Base-by-base conservation (phyloP, 805 yeast genomes). In the Barnettozyma vustinii region DNA sequence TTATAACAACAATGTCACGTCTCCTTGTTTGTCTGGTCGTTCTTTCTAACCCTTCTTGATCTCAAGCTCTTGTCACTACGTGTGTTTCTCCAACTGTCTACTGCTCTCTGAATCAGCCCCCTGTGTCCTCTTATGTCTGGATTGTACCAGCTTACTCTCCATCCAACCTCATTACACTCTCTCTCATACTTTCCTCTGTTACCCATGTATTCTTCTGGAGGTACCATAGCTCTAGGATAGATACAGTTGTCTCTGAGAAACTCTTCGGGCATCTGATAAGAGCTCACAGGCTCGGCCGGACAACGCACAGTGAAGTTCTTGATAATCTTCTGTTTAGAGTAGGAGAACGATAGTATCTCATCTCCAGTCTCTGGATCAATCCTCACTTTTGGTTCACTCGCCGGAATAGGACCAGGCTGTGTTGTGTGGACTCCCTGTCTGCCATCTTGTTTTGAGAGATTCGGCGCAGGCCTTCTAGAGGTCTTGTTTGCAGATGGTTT, bases 51-150 rank as follows among this genome's bases (percentile, higher is more conserved):
- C 37, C 79, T 63, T 41, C 80, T 68, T 1, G 60, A 56, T 44
- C 77, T 62, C 42, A 67, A 59, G 4, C 64, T 60, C 16, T 67
- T 66, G 46, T 75, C 75, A 9, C 63, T 57, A 52, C 75, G 65
- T 5, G 77, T 69, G 57, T 76, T 76, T 53, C 80, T 65, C 77
- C 77, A 76, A 7, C 72, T 64, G 51, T 75, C 80, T 15, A 76
- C 80, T 1, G 80, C 80, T 27, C 80, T 64, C 54, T 76, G 80
- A 15, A 74, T 67, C 15, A 76, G 58, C 1, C 80, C 80, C 25
- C 77, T 64, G 27, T 71, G 70, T 42, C 61, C 61, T 23, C 72
- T 65, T 15, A 76, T 61, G 20, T 64, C 64, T 0, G 76, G 73
- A 52, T 76, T 76, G 35, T 66, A 59, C 57, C 60, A 65, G 7